phyloP scores from a whole-genome alignment of 352 stramenopile genomes.

The Phytophthora hibernalis region DNA sequence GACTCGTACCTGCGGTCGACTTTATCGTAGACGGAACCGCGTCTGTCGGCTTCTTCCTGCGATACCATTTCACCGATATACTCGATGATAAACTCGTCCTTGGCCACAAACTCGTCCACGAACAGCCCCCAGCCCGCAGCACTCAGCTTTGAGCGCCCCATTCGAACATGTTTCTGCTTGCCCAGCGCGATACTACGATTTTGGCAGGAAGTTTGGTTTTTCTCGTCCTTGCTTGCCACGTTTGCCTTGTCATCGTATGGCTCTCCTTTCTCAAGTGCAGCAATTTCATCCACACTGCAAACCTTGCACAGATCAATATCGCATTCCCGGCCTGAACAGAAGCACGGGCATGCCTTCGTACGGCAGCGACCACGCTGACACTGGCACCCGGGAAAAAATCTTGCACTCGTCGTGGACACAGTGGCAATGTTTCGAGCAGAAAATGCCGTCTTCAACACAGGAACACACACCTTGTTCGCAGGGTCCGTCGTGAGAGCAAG shows the following conservation, averaged over 20 bases:
- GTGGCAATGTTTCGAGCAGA: constrained; percentile 94
- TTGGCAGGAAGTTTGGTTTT: constrained; percentile 57
- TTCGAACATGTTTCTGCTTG: constrained; percentile 68
- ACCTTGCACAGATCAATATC: constrained; percentile 92
- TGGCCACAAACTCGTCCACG: constrained; percentile 86
- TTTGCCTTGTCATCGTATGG: constrained; percentile 24
- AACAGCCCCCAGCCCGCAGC: constrained; percentile 93
- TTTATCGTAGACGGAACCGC: constrained; percentile 90
- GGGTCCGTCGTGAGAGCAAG: constrained; percentile 86
- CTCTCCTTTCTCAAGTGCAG: constrained; percentile 21
- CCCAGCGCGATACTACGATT: constrained; percentile 67
- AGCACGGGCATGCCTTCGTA: constrained; percentile 92
- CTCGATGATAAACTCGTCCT: constrained; percentile 95
- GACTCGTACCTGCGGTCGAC: constrained; percentile 69
- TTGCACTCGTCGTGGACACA: constrained; percentile 80
- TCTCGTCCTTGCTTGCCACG: constrained; percentile 25
- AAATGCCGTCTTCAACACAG: constrained; percentile 87
- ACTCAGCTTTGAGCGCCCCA: constrained; percentile 83
- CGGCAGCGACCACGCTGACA: constrained; percentile 86
- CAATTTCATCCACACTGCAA: constrained; percentile 73
- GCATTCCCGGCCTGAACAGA: constrained; percentile 91
- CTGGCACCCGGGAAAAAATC: constrained; percentile 91
- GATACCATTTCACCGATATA: constrained; percentile 96
- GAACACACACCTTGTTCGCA: constrained; percentile 89
- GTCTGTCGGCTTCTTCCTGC: constrained; percentile 91